phyloP scores from a whole-genome alignment of 305 asterid species.

The Solanum hybrid region DNA sequence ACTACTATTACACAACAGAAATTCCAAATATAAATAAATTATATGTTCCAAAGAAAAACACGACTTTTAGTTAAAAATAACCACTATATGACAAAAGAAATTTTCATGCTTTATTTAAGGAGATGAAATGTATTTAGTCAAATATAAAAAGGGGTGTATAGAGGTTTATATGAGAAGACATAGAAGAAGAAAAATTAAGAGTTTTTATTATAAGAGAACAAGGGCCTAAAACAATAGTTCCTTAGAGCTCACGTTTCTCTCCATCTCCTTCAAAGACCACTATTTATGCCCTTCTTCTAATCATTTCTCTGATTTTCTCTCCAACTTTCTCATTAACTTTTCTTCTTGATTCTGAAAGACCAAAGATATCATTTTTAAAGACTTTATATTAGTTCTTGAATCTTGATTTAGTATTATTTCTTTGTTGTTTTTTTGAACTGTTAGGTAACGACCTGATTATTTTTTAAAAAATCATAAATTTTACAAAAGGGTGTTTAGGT shows the following conservation, averaged over 20 bases:
- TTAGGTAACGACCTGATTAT: slow-evolving; percentile 5
- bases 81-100: neutral
- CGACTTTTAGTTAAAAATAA: neutral
- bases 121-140: slow-evolving; percentile 54
- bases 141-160: slow-evolving; percentile 18
- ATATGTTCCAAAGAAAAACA: neutral
- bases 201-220: slow-evolving; percentile 1
- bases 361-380: neutral
- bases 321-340: slow-evolving; percentile 10
- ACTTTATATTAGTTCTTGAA: slow-evolving; percentile 6
- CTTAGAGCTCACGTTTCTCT: slow-evolving; percentile 82
- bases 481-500: neutral
- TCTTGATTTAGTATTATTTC: neutral
- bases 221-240: slow-evolving; percentile 29
- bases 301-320: slow-evolving; percentile 23
- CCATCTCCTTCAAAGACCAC: slow-evolving; percentile 18
- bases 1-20: neutral
- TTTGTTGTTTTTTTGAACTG: neutral
- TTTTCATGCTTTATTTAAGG: slow-evolving; percentile 15
- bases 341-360: neutral
- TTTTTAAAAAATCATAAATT: neutral
- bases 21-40: slow-evolving; percentile 4
- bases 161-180: slow-evolving; percentile 29
- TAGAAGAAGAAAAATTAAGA: neutral
- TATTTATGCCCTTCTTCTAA: slow-evolving; percentile 35